These are phyloP conservation scores for Cladosporium oxysporum DNA, from an alignment of 2,329 filamentous ascomycete genomes.

Conservation along the genomic window DNA sequence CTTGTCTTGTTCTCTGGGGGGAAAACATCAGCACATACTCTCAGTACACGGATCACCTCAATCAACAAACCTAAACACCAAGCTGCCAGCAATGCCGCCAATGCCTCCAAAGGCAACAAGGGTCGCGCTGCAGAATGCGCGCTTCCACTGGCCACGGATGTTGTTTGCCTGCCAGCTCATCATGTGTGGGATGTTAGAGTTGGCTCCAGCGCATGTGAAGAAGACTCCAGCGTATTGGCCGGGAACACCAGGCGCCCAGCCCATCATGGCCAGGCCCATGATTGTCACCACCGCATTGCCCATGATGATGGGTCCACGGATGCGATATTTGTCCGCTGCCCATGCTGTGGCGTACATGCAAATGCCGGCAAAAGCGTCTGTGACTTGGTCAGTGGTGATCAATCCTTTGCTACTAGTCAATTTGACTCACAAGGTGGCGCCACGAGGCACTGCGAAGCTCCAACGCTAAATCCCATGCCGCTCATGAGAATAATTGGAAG, in stretches of 20 bases:
- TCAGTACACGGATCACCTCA: conserved; percentile 34
- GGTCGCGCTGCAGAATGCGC: conserved; percentile 73
- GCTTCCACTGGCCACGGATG: conserved; percentile 83
- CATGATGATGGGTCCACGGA: conserved; percentile 26
- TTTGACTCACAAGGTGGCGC: conserved; percentile 62
- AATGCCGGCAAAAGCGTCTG: conserved; percentile 42
- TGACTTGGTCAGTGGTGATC: conserved; percentile 61
- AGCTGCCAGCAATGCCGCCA: conserved; percentile 72
- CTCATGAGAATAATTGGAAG: conserved; percentile 68
- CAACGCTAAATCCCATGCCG: conserved; percentile 61
- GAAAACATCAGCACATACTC: conserved; percentile 48
- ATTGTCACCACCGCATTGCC: conserved; percentile 30
- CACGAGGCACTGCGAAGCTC: conserved; percentile 67
- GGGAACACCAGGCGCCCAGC: conserved; percentile 27
- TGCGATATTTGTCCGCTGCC: conserved; percentile 28
- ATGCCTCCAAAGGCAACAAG: conserved; percentile 76
- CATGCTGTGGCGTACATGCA: conserved; percentile 32
- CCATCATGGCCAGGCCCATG: conserved; percentile 31
- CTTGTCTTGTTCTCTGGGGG: conserved; percentile 37
- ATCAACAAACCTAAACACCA: conserved; percentile 70
- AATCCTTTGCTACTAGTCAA: conserved; percentile 21
- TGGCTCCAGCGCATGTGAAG: conserved; percentile 72
- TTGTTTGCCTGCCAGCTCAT: conserved; percentile 86
- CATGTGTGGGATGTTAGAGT: conserved; percentile 71
- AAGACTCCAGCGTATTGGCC: conserved; percentile 72